A percentile compares a stretch with the other conserved stretches of the same genome.
Evolutionary conservation across 306 rosid species (phyloP).

Genomic region (Leucaena leucocephala): DNA sequence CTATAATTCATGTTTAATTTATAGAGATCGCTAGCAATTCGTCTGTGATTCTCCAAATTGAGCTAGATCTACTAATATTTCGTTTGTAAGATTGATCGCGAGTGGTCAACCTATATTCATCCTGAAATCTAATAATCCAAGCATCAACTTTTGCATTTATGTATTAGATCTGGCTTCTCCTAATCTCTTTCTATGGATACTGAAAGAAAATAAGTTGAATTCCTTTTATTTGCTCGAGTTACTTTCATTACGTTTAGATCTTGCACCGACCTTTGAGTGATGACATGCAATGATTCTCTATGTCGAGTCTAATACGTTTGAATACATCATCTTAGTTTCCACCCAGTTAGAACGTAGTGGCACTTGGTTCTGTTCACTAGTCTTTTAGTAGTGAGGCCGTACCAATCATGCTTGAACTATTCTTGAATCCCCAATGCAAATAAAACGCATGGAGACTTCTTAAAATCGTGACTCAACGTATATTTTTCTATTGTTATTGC

Average conservation of each 20-base stretch:
- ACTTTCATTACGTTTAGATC: slow-evolving; percentile 6
- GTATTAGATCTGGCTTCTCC: slow-evolving; percentile 48
- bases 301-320: slow-evolving; percentile 11
- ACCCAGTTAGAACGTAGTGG: not conserved
- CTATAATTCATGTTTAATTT: slow-evolving; percentile 17
- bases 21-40: slow-evolving; percentile 22
- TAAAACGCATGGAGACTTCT: not conserved
- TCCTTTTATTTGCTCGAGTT: not conserved
- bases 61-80: slow-evolving; percentile 45
- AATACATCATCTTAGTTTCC: slow-evolving; percentile 3
- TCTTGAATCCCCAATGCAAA: slow-evolving; percentile 14
- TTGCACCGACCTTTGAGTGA: not conserved
- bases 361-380: slow-evolving; percentile 15
- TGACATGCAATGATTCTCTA: not conserved
- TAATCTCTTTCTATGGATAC: not conserved
- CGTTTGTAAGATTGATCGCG: slow-evolving; percentile 10
- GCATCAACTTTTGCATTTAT: slow-evolving; percentile 24
- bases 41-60: not conserved
- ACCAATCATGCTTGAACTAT: not conserved
- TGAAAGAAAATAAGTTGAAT: slow-evolving; percentile 21
- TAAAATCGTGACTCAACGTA: not conserved
- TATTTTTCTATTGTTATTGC: not conserved
- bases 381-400: not conserved
- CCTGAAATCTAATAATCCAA: not conserved
- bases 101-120: slow-evolving; percentile 40